Conservation (phyloP, 106 monocot species). For the Dendrobium nobile region DNA sequence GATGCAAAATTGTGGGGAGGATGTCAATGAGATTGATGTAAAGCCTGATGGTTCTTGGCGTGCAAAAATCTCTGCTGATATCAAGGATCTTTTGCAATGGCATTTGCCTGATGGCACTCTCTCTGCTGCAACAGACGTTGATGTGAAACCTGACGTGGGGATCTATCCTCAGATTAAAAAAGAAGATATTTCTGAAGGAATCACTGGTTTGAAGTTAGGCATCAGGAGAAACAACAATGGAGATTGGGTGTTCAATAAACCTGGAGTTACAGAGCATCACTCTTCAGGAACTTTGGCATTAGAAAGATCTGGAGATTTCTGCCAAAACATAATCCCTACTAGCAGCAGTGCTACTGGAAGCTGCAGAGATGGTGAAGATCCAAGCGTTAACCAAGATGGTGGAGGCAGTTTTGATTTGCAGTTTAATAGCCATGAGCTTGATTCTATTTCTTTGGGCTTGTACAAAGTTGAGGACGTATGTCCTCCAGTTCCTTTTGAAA, state of each 20-base stretch:
- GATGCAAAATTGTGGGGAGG: constrained; percentile 76
- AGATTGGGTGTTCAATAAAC: constrained; percentile 45
- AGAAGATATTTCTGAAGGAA: constrained; percentile 41
- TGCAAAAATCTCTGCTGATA: constrained; percentile 52
- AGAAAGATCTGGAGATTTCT: constrained; percentile 21
- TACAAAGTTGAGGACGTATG: constrained; percentile 9
- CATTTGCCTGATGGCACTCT: constrained; percentile 81
- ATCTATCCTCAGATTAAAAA: constrained; percentile 33
- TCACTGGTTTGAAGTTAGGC: constrained; percentile 35
- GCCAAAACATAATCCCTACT: constrained; percentile 24
- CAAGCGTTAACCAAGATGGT: constrained; percentile 52
- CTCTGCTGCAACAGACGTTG: constrained; percentile 13
- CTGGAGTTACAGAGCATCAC: constrained; percentile 19
- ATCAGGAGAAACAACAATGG: constrained; percentile 47
- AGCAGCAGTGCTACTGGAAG: constrained; percentile 46
- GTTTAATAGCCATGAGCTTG: constrained; percentile 32
- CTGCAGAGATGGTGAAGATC: constrained; percentile 45
- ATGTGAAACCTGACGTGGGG: constrained; percentile 21
- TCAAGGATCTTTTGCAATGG: constrained; percentile 54
- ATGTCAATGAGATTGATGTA: constrained; percentile 77
- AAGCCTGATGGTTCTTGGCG: constrained; percentile 97
- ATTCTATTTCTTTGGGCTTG: constrained; percentile 30
- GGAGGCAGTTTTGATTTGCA: constrained; percentile 32
- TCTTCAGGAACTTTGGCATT: constrained; percentile 24
- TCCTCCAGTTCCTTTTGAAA: constrained; percentile 18